Evolutionary conservation across 2,329 filamentous ascomycete species (phyloP).

Genomic region (Pyrenochaeta sp.): DNA sequence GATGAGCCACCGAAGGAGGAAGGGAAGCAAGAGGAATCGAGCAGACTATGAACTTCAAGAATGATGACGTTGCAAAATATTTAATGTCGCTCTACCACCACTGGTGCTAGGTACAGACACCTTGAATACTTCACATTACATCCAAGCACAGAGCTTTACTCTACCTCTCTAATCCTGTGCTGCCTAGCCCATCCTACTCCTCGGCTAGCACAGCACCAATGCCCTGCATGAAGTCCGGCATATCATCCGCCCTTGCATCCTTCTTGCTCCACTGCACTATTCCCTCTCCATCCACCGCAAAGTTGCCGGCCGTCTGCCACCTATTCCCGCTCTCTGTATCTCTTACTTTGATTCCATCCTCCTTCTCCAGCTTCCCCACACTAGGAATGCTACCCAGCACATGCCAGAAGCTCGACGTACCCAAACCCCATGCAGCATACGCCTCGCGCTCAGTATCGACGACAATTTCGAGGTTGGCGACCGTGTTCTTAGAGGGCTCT

Average conservation of each 20-base stretch:
- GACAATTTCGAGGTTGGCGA: slow-evolving; percentile 66
- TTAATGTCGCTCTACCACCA: no score
- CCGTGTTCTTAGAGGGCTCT: slow-evolving; percentile 34
- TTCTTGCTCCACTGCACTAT: slow-evolving; percentile 62
- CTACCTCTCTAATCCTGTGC: not conserved
- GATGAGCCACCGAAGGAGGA: slow-evolving; percentile 4
- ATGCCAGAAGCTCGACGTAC: slow-evolving; percentile 68
- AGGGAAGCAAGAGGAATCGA: no score
- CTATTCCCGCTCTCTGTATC: slow-evolving; percentile 71
- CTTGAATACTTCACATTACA: no score
- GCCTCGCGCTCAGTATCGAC: slow-evolving; percentile 67
- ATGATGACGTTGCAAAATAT: no score
- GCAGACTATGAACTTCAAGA: no score
- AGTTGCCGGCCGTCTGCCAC: slow-evolving; percentile 75
- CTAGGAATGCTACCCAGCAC: slow-evolving; percentile 66
- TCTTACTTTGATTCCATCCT: slow-evolving; percentile 72
- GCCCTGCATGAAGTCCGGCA: slow-evolving; percentile 63
- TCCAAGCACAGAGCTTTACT: not conserved
- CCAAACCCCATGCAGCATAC: slow-evolving; percentile 73
- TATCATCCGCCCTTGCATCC: slow-evolving; percentile 60
- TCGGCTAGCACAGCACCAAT: slow-evolving; percentile 36
- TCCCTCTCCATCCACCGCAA: slow-evolving; percentile 65
- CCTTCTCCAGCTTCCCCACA: slow-evolving; percentile 65
- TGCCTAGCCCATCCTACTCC: not conserved
- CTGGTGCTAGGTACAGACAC: no score